These are phyloP conservation scores for Chlamydomonas applanata DNA, from an alignment of 139 green algal genomes.

Conservation along the genomic window DNA sequence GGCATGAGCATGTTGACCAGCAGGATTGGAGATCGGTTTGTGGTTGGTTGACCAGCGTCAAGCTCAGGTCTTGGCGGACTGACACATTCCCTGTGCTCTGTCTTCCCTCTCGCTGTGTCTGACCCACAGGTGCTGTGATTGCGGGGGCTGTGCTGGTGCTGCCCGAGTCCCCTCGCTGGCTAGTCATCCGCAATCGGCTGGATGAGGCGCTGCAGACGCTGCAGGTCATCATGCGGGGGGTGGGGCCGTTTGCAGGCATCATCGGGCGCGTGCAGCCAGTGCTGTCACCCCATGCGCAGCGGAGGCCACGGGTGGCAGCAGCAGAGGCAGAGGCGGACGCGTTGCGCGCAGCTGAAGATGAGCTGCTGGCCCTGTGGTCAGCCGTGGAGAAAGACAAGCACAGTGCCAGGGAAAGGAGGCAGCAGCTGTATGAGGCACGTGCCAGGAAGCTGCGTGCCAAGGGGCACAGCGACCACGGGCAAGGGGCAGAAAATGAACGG, in stretches of 20 bases:
- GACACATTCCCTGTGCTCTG: too few relatives aligned
- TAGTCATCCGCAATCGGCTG: slow-evolving; percentile 64
- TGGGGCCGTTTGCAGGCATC: slow-evolving; percentile 21
- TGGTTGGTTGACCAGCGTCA: too few relatives aligned
- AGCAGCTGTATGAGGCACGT: neutral
- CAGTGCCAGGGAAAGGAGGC: slow-evolving; percentile 27
- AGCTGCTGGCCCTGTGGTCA: slow-evolving; percentile 83
- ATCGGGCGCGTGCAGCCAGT: slow-evolving; percentile 24
- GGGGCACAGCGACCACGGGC: neutral
- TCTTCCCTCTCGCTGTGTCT: too few relatives aligned
- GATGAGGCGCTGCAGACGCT: slow-evolving; percentile 73
- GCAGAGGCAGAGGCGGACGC: neutral
- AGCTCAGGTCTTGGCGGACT: too few relatives aligned
- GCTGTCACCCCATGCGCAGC: neutral
- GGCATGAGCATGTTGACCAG: too few relatives aligned
- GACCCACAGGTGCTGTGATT: slow-evolving; percentile 5
- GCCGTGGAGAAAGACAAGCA: slow-evolving; percentile 71
- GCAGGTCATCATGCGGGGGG: slow-evolving; percentile 29
- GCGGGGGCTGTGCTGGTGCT: slow-evolving; percentile 61
- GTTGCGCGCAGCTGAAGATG: slow-evolving; percentile 57
- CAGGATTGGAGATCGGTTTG: too few relatives aligned
- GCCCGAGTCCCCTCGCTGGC: slow-evolving; percentile 78
- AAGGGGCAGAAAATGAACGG: slow-evolving; percentile 16
- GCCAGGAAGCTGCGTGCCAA: neutral
- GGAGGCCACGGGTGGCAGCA: neutral